Percentiles rank a stretch among this genome's conserved stretches.
These are phyloP conservation scores for Begonia masoniana DNA, from an alignment of 306 rosid species.

Conservation along the genomic window DNA sequence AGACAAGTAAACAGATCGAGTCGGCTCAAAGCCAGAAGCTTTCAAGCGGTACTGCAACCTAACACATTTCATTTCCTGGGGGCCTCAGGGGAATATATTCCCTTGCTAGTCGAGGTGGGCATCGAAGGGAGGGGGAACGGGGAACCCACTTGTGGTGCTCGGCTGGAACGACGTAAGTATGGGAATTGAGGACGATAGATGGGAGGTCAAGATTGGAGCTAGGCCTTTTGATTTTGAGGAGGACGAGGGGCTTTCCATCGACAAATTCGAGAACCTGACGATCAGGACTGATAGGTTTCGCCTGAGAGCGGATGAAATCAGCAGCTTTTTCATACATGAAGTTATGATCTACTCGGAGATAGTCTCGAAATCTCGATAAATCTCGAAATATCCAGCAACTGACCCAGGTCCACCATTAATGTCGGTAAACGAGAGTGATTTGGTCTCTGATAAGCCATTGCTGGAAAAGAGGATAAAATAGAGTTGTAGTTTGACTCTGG, in stretches of 20 bases:
- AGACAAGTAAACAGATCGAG: slow-evolving; percentile 40
- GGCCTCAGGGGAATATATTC: slow-evolving; percentile 53
- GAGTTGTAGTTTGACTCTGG: no score
- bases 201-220: slow-evolving; percentile 46
- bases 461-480: no score
- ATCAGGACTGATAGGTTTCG: slow-evolving; percentile 38
- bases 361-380: neutral
- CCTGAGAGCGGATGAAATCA: no score
- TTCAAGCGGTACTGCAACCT: slow-evolving; percentile 66
- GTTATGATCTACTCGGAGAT: neutral
- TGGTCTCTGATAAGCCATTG: no score
- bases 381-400: no score
- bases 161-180: slow-evolving; percentile 73
- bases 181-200: no score
- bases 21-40: slow-evolving; percentile 38
- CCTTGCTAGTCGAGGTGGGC: slow-evolving; percentile 50
- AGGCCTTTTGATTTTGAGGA: slow-evolving; percentile 48
- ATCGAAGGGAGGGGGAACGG: slow-evolving; percentile 52
- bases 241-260: slow-evolving; percentile 47
- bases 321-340: no score
- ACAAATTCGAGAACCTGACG: slow-evolving; percentile 50
- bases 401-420: no score
- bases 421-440: no score
- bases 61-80: slow-evolving; percentile 95
- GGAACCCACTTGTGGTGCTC: slow-evolving; percentile 69